These are phyloP conservation scores for Lactarius sanguifluus DNA, from an alignment of 768 basidiomycete genomes.

Conservation along the genomic window DNA sequence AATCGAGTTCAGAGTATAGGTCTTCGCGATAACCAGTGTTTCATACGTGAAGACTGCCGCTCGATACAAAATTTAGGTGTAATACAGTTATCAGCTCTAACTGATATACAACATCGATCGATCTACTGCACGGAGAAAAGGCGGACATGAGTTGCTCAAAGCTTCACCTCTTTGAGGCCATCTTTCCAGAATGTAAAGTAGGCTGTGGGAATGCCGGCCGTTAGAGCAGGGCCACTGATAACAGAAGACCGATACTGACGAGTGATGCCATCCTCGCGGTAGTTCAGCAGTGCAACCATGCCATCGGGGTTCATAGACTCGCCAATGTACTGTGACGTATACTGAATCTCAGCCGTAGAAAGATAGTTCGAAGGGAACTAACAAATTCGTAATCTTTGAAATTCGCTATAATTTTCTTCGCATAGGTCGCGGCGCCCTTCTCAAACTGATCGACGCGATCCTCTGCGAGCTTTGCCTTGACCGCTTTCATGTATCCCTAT, in stretches of 20 bases:
- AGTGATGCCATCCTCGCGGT: slow-evolving; percentile 81
- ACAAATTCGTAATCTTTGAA: slow-evolving; percentile 97
- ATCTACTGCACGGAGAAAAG: slow-evolving; percentile 21
- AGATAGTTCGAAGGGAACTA: slow-evolving; percentile 34
- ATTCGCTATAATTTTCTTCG: slow-evolving; percentile 85
- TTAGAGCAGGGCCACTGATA: slow-evolving; percentile 1
- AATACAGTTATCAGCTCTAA: slow-evolving; percentile 6
- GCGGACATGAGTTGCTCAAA: slow-evolving; percentile 41
- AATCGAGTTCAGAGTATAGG: not conserved
- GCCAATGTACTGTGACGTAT: slow-evolving; percentile 57
- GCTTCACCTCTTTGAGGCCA: slow-evolving; percentile 80
- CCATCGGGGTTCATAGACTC: slow-evolving; percentile 84
- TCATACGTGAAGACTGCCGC: not conserved
- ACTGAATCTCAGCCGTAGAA: slow-evolving; percentile 11
- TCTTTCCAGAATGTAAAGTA: slow-evolving; percentile 97
- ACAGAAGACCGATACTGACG: slow-evolving; percentile 49
- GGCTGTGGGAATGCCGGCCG: slow-evolving; percentile 44
- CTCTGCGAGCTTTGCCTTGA: slow-evolving; percentile 65
- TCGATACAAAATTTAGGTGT: not conserved
- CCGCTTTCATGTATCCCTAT: slow-evolving; percentile 90
- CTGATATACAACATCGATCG: slow-evolving; percentile 23
- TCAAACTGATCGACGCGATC: slow-evolving; percentile 76
- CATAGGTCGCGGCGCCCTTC: slow-evolving; percentile 70
- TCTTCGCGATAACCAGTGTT: no score
- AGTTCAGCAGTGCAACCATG: slow-evolving; percentile 94